Conservation (phyloP, 1,139 yeast genomes). For the Kurtzmaniella quercitrusa region DNA sequence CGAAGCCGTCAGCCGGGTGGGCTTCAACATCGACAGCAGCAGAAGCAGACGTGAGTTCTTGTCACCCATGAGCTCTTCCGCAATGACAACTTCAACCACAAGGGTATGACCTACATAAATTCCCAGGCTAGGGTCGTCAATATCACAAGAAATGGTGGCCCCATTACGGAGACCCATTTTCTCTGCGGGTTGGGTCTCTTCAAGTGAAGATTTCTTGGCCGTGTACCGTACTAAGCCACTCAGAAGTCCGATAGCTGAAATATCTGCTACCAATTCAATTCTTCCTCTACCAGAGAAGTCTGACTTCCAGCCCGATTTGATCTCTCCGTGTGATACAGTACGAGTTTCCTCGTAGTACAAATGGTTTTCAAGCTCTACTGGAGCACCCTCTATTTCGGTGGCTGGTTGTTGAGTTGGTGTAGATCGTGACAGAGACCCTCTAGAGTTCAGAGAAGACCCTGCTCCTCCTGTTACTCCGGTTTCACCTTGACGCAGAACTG, state of each 20-base stretch:
- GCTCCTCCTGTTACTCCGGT: too few relatives aligned
- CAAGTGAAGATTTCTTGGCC: conserved; percentile 21
- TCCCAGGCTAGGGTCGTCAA: conserved; percentile 79
- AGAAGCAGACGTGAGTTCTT: neutral
- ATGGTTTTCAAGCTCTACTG: conserved; percentile 17
- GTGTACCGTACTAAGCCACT: conserved; percentile 44
- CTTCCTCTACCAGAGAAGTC: conserved; percentile 75
- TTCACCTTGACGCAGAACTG: neutral
- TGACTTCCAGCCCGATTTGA: conserved; percentile 91
- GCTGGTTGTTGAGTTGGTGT: neutral
- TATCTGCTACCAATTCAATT: conserved; percentile 72
- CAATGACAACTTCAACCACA: conserved; percentile 85
- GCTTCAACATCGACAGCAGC: conserved; percentile 8
- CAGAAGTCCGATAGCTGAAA: conserved; percentile 52
- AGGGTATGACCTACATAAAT: conserved; percentile 69
- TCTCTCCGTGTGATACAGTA: conserved; percentile 71
- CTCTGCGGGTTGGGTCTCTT: conserved; percentile 23
- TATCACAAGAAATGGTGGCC: conserved; percentile 71
- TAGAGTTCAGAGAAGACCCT: neutral
- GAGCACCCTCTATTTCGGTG: conserved; percentile 7
- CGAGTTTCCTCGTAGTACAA: conserved; percentile 68
- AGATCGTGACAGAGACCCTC: neutral
- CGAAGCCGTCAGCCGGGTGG: conserved; percentile 12
- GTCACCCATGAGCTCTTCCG: conserved; percentile 63
- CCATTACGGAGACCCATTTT: conserved; percentile 32